These are phyloP conservation scores for Aspergillus caelatus DNA, from an alignment of 2,329 filamentous ascomycete species.

Conservation along the genomic window DNA sequence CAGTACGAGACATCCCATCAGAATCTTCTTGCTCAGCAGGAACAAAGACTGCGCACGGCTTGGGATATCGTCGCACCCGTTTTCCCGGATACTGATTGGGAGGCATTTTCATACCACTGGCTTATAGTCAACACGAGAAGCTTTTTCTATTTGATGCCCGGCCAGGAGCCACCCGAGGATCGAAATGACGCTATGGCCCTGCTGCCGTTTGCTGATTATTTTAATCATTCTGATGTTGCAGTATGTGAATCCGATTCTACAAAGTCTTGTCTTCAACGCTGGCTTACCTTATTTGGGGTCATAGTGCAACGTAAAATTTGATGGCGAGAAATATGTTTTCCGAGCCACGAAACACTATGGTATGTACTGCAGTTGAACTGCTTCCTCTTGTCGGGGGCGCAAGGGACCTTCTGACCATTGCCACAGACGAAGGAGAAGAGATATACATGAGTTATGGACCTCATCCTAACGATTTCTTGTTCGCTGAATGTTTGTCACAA, in stretches of 20 bases:
- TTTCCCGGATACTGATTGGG: conserved; percentile 47
- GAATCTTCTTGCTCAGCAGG: conserved; percentile 53
- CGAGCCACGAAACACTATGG: conserved; percentile 38
- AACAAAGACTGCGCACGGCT: conserved; percentile 54
- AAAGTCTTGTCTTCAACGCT: neutral
- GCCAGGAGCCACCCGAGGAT: conserved; percentile 38
- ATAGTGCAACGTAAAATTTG: conserved; percentile 42
- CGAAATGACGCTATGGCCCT: conserved; percentile 50
- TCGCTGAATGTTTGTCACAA: conserved; percentile 43
- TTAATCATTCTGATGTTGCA: conserved; percentile 48
- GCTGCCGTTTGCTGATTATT: conserved; percentile 51
- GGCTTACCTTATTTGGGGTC: neutral
- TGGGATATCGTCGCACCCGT: conserved; percentile 49
- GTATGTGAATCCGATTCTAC: conserved; percentile 27
- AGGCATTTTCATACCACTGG: conserved; percentile 60
- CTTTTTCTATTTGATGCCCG: conserved; percentile 59
- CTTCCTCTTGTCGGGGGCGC: neutral
- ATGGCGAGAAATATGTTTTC: conserved; percentile 39
- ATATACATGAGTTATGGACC: conserved; percentile 49
- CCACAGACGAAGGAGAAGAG: conserved; percentile 43
- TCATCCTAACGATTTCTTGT: conserved; percentile 48
- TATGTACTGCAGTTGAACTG: conserved; percentile 13
- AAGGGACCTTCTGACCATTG: neutral
- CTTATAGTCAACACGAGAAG: conserved; percentile 63
- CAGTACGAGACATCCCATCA: conserved; percentile 39